Base-by-base conservation (phyloP, 2,329 filamentous ascomycete species). In the Atkinsonella hypoxylon region DNA sequence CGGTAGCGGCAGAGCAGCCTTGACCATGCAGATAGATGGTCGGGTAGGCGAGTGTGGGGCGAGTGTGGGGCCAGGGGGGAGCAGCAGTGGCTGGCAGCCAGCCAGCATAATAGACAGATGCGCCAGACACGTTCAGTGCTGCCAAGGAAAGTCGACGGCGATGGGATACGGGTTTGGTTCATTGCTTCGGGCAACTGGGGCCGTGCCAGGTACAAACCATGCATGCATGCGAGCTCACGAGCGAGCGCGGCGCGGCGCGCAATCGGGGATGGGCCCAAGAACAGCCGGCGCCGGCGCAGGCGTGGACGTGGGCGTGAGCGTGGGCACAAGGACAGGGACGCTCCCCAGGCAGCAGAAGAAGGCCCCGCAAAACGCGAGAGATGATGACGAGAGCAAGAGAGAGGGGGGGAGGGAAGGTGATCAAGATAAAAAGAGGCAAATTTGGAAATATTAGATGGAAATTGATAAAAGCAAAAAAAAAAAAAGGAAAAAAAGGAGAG, bases 21-120 rank as follows among this genome's bases (percentile, higher is more conserved):
- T 68, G 68, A 61, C 67, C 68, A 66, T 70, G 71, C 71, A 74
- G 75, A 60, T 75, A 74, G 75, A 60, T 75, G 69, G 72, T 72
- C 67, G 68, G 67, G 65, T 52, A 54, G 56, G 53, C 52, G 61
- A 53, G 58, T 55, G 57, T 55, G 51, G 34, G 39, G 38, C n/a
- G 9, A 11, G 58, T 55, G 57, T 55, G 51, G 34, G 39, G 38
- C n/a, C 4, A 11, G 26, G 26, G 26, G 26, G 8, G 26, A 5
- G 26, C 26, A 26, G 26, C 7, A 8, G 26, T 26, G 26, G 26
- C 26, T 7, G 26, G 26, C 26, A 26, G 26, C 26, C 26, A 26
- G 26, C 26, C 4, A 26, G 26, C 26, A 26, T 26, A 26, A 26
- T 26, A 26, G 26, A 26, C 26, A 26, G 26, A 26, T 8, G 26